Percentiles rank a stretch among this genome's conserved stretches.
Conservation (phyloP, 345 rosid species). For the Excoecaria agallocha region DNA sequence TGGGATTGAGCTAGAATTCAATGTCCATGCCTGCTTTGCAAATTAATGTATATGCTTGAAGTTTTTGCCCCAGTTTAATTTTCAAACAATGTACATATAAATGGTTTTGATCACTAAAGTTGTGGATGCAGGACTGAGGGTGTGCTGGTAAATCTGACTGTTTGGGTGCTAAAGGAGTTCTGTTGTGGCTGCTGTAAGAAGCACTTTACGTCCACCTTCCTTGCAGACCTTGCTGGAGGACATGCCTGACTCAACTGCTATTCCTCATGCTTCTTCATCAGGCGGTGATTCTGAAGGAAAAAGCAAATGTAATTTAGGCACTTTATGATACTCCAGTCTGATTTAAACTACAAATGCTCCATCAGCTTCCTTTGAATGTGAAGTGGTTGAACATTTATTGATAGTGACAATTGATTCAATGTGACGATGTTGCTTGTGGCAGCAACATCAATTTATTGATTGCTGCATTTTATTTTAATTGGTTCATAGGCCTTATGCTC, state of each 20-base stretch:
- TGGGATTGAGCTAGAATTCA: slow-evolving; percentile 21
- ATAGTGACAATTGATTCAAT: neutral
- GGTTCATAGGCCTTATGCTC: neutral
- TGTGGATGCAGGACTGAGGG: too few relatives aligned
- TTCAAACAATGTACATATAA: too few relatives aligned
- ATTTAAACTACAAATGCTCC: too few relatives aligned
- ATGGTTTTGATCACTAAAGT: too few relatives aligned
- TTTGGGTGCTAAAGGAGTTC: too few relatives aligned
- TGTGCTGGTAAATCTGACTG: too few relatives aligned
- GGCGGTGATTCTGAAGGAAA: slow-evolving; percentile 99
- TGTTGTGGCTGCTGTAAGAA: slow-evolving; percentile 92
- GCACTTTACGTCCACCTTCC: slow-evolving; percentile 87
- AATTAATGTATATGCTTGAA: too few relatives aligned
- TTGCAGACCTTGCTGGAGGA: slow-evolving; percentile 90
- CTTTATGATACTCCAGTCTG: too few relatives aligned
- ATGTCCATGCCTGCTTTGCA: too few relatives aligned
- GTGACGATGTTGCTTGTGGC: neutral
- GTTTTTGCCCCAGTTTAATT: too few relatives aligned
- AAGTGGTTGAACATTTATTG: too few relatives aligned
- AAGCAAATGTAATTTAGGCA: slow-evolving; percentile 61
- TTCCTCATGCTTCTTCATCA: slow-evolving; percentile 76
- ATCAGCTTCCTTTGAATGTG: too few relatives aligned
- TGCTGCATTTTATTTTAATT: neutral
- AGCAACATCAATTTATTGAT: neutral
- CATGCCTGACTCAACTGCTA: slow-evolving; percentile 58